These are phyloP conservation scores for Candida sphagnicola DNA, from an alignment of 805 yeast genomes.

Conservation along the genomic window DNA sequence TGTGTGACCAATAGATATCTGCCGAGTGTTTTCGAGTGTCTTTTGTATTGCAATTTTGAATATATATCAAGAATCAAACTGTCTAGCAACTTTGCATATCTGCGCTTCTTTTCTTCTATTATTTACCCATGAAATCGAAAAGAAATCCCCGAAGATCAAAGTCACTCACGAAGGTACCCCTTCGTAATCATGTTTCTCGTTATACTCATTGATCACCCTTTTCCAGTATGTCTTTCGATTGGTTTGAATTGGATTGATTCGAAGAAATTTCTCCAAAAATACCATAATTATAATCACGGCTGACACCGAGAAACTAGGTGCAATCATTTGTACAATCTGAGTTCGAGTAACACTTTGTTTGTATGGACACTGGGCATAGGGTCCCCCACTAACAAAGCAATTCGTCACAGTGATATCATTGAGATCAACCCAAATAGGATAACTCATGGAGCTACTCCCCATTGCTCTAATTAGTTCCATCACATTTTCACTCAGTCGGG, in stretches of 20 bases:
- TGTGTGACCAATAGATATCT: no score
- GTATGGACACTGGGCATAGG: constrained; percentile 76
- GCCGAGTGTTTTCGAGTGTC: no score
- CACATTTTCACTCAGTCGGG: constrained; percentile 34
- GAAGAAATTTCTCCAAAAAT: constrained; percentile 47
- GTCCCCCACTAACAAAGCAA: constrained; percentile 88
- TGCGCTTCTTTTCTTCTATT: no score
- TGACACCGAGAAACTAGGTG: constrained; percentile 64
- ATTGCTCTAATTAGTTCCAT: constrained; percentile 26
- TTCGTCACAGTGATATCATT: constrained; percentile 69
- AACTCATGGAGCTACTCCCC: constrained; percentile 16
- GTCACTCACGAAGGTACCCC: constrained; percentile 83
- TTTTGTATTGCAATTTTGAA: no score
- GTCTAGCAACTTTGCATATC: no score
- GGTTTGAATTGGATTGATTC: constrained; percentile 64
- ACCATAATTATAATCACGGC: constrained; percentile 49
- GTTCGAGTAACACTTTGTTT: constrained; percentile 48
- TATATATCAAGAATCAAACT: no score
- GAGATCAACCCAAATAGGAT: constrained; percentile 71
- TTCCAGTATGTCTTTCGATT: constrained; percentile 62
- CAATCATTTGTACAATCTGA: constrained; percentile 58
- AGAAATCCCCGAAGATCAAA: not conserved
- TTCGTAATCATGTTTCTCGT: constrained; percentile 65
- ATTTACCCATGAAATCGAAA: no score
- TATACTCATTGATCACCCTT: constrained; percentile 52